Conservation (phyloP, 345 rosid species). For the Rhizophora mangle region DNA sequence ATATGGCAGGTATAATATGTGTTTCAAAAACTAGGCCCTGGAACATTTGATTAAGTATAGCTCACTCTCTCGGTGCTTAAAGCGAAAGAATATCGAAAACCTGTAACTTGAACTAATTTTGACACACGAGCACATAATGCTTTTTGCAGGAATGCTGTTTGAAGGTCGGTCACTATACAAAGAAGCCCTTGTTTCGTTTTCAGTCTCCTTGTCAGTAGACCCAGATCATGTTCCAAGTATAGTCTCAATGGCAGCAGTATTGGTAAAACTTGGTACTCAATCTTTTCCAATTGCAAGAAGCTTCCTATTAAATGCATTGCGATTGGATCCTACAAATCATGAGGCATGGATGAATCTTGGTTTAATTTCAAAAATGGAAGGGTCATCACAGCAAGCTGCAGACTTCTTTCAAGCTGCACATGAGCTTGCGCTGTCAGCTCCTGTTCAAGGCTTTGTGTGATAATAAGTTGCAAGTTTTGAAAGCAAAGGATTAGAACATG, state of each 20-base stretch:
- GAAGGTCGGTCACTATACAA: slow-evolving; percentile 65
- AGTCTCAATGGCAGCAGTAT: slow-evolving; percentile 65
- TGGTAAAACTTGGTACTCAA: slow-evolving; percentile 54
- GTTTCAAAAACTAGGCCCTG: background rate
- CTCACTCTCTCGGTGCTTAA: too few species aligned
- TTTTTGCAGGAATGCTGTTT: slow-evolving; percentile 55
- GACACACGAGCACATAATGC: background rate
- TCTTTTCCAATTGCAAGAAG: slow-evolving; percentile 73
- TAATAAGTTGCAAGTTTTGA: background rate
- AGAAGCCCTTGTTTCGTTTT: slow-evolving; percentile 72
- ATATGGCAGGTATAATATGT: slow-evolving; percentile 52
- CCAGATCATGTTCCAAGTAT: slow-evolving; percentile 85
- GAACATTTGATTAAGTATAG: background rate
- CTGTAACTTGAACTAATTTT: background rate
- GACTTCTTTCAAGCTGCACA: slow-evolving; percentile 91
- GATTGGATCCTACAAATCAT: slow-evolving; percentile 70
- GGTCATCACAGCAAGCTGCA: slow-evolving; percentile 71
- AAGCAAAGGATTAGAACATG: slow-evolving; percentile 6
- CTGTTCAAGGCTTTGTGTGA: slow-evolving; percentile 54
- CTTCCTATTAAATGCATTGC: slow-evolving; percentile 77
- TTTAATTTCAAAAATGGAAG: slow-evolving; percentile 71
- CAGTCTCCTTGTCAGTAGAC: slow-evolving; percentile 60
- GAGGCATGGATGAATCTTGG: slow-evolving; percentile 88
- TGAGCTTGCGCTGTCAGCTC: slow-evolving; percentile 73
- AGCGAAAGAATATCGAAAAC: too few species aligned